phyloP scores from a whole-genome alignment of 441 rosid species.

The Adansonia gregorii region DNA sequence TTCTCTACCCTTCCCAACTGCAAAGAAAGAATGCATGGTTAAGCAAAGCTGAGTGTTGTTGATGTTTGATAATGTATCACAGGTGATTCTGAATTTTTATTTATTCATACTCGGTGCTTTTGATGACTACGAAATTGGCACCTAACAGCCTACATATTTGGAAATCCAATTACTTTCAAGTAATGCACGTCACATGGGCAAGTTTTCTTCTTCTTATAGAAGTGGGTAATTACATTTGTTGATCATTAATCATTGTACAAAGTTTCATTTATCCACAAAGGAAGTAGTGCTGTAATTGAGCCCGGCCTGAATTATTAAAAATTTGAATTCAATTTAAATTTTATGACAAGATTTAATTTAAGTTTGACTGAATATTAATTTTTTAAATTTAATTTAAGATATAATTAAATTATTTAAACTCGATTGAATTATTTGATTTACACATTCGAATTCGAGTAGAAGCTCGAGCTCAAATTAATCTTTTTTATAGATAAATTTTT shows the following conservation, averaged over 20 bases:
- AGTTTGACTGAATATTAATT: too few relatives aligned
- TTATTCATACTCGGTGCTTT: not conserved
- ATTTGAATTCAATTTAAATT: too few relatives aligned
- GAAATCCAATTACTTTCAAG: not conserved
- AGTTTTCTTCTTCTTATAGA: not conserved
- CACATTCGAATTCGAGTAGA: too few relatives aligned
- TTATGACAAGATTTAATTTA: too few relatives aligned
- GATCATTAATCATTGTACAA: not conserved
- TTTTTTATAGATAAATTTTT: too few relatives aligned
- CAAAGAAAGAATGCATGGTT: constrained; percentile 2
- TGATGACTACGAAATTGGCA: not conserved
- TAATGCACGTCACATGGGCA: not conserved
- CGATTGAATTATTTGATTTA: too few relatives aligned
- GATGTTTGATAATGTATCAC: constrained; percentile 11
- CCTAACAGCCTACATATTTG: not conserved
- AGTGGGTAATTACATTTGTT: not conserved
- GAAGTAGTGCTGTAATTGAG: not conserved
- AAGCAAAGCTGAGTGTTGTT: not conserved
- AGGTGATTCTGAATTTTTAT: not conserved
- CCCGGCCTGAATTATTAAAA: too few relatives aligned
- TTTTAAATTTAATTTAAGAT: too few relatives aligned
- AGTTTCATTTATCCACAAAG: not conserved
- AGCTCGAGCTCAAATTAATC: too few relatives aligned
- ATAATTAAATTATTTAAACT: too few relatives aligned
- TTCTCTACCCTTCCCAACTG: not conserved